Evolutionary conservation across 1,284 basidiomycete species (phyloP), one percentile per base, ranked within the genome.

Genomic region (Marasmius fiardii): DNA sequence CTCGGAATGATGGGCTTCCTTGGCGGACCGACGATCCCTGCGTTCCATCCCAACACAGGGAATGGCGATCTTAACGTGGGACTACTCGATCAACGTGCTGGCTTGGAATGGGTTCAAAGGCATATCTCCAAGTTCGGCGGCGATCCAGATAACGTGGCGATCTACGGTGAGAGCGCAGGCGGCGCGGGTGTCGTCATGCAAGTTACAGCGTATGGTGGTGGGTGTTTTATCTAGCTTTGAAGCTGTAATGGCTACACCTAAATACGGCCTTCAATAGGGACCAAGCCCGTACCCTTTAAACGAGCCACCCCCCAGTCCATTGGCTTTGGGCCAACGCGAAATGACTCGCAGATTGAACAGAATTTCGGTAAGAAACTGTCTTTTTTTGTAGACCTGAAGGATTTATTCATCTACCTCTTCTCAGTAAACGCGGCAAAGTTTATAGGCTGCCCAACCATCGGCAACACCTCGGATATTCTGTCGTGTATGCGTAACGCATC

Each of bases 141-240:
- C 0, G 69, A 78, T 60, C 73, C 73, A 2, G 62, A 67, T 7
- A 61, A 71, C 49, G 69, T 77, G 5, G 74, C 74, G 18, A 75
- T 79, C 18, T 68, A 65, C 24, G 77, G 77, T 0, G 75, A 79
- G 57, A 76, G 74, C 50, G 77, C 77, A 2, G 78, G 76, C 2
- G 76, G 73, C 1, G 74, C 75, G 2, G 71, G 70, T 48, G 68
- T 78, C 10, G 65, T 76, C 12, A 74, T 77, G 72, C 76, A 78
- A 50, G 63, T 71, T 3, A 70, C 71, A 6, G 74, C 76, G 0
- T 76, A 71, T 59, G 75, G 72, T 62, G 76, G 75, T 70, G 52
- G 52, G 59, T 54, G 21, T 5, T 2, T 31, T 4, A 31, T 31
- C 10, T 4, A 31, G 28, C 28, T 31, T 31, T 31, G 10, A 10